Percentiles rank a stretch among this genome's conserved stretches.
Conservation (phyloP, 257 asterid genomes). For the Knoxia roxburghii region DNA sequence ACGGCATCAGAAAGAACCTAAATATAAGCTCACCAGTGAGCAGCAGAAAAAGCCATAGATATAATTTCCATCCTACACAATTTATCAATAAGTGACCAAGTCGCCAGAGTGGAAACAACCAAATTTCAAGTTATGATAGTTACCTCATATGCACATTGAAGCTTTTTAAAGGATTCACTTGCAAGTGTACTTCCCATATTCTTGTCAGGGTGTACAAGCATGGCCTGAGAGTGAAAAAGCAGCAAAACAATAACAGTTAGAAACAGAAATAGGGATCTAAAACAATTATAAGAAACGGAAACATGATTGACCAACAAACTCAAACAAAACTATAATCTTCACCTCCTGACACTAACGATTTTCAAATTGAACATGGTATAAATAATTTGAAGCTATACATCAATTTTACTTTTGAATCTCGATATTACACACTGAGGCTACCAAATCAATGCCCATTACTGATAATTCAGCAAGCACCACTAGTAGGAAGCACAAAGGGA, state of each 20-base stretch:
- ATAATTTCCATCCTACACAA: conserved; percentile 19
- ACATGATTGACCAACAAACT: not conserved
- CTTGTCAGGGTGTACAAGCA: conserved; percentile 99
- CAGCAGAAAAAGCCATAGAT: conserved; percentile 19
- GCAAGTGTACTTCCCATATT: conserved; percentile 92
- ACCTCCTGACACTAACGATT: not conserved
- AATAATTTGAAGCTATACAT: not conserved
- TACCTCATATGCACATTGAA: conserved; percentile 98
- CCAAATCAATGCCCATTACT: not conserved
- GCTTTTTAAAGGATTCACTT: conserved; percentile 94
- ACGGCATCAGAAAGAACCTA: conserved; percentile 94
- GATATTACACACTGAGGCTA: not conserved
- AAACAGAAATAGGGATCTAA: not conserved
- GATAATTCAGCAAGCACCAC: not conserved
- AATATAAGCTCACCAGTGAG: conserved; percentile 23
- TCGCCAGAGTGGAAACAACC: not conserved
- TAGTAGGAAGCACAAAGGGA: not conserved
- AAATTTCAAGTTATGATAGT: conserved; percentile 9
- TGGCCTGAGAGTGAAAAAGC: conserved; percentile 48
- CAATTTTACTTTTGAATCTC: not conserved
- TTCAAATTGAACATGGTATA: not conserved
- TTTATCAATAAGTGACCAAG: conserved; percentile 2
- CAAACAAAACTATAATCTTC: not conserved
- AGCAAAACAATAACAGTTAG: not conserved
- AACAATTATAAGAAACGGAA: not conserved